These are phyloP conservation scores for Xylaria sp. DNA, from an alignment of 2,329 filamentous ascomycete genomes.

Conservation along the genomic window DNA sequence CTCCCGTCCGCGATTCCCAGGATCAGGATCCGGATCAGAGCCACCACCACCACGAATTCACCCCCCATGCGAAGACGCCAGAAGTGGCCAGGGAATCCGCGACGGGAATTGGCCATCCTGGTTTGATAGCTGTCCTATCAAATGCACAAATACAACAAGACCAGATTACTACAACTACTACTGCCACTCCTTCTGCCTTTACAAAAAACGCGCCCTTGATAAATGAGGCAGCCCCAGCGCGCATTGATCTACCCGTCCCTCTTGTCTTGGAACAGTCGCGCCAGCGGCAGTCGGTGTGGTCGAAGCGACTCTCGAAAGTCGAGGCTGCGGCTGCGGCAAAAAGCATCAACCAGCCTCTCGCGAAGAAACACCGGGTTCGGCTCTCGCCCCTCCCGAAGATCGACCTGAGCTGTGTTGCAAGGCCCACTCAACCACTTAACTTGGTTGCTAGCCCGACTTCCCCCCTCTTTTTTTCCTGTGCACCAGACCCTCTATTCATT, in stretches of 20 bases:
- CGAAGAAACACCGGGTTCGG: slow-evolving; percentile 46
- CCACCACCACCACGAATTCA: slow-evolving; percentile 8
- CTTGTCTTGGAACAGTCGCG: slow-evolving; percentile 17
- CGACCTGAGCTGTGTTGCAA: slow-evolving; percentile 36
- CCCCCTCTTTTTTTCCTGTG: slow-evolving; percentile 49
- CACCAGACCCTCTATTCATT: slow-evolving; percentile 33
- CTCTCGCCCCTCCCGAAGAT: slow-evolving; percentile 42
- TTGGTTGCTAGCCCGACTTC: slow-evolving; percentile 40
- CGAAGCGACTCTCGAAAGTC: slow-evolving; percentile 22
- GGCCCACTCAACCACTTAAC: slow-evolving; percentile 26
- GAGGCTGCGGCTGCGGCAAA: slow-evolving; percentile 21
- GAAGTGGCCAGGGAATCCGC: slow-evolving; percentile 25
- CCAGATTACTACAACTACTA: slow-evolving; percentile 14
- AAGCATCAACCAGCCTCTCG: slow-evolving; percentile 23
- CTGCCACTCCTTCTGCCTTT: too few relatives aligned
- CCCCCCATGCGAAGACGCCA: slow-evolving; percentile 23
- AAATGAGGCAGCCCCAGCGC: slow-evolving; percentile 16
- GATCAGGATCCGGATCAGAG: neutral
- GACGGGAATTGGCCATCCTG: slow-evolving; percentile 29
- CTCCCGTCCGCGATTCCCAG: slow-evolving; percentile 21
- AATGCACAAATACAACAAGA: slow-evolving; percentile 18
- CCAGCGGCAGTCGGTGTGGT: slow-evolving; percentile 14
- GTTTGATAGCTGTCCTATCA: slow-evolving; percentile 26
- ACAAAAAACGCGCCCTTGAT: slow-evolving; percentile 5
- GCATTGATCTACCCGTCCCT: slow-evolving; percentile 10